Conservation (phyloP, 768 basidiomycete genomes). For the Lactarius vividus region DNA sequence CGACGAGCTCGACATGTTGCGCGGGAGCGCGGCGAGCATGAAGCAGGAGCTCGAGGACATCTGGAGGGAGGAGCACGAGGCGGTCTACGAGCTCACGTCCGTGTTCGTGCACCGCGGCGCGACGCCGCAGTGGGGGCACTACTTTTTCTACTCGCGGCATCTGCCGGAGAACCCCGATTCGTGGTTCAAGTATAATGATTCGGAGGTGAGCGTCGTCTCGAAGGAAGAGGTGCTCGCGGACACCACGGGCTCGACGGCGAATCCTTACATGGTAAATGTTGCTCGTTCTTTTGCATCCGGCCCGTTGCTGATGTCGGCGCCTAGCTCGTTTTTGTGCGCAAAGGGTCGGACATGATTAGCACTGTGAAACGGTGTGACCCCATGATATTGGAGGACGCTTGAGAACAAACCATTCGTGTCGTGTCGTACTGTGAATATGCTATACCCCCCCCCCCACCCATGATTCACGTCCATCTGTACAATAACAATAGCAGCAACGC, state of each 20-base stretch:
- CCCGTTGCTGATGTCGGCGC: not conserved
- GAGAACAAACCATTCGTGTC: not conserved
- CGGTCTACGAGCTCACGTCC: conserved; percentile 86
- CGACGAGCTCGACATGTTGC: conserved; percentile 56
- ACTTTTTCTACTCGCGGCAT: conserved; percentile 93
- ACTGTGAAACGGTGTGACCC: conserved; percentile 68
- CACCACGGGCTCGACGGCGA: conserved; percentile 87
- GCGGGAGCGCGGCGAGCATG: conserved; percentile 47
- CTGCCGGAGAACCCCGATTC: conserved; percentile 74
- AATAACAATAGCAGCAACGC: too few species aligned
- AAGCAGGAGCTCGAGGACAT: conserved; percentile 69
- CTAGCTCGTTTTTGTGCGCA: conserved; percentile 70
- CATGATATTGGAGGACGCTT: conserved; percentile 31
- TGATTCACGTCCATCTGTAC: too few species aligned
- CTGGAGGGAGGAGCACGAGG: conserved; percentile 65
- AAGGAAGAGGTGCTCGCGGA: conserved; percentile 86
- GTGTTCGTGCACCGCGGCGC: conserved; percentile 95
- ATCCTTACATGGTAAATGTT: conserved; percentile 72
- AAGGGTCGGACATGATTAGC: conserved; percentile 73
- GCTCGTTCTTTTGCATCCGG: not conserved
- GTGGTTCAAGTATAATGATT: conserved; percentile 98
- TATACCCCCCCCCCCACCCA: not conserved
- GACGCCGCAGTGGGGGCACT: conserved; percentile 86
- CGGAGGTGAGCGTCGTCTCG: conserved; percentile 70
- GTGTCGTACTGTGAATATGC: not conserved